Percentiles rank a stretch among this genome's conserved stretches.
Conservation (phyloP, 345 rosid genomes). For the Gossypium thurberi region DNA sequence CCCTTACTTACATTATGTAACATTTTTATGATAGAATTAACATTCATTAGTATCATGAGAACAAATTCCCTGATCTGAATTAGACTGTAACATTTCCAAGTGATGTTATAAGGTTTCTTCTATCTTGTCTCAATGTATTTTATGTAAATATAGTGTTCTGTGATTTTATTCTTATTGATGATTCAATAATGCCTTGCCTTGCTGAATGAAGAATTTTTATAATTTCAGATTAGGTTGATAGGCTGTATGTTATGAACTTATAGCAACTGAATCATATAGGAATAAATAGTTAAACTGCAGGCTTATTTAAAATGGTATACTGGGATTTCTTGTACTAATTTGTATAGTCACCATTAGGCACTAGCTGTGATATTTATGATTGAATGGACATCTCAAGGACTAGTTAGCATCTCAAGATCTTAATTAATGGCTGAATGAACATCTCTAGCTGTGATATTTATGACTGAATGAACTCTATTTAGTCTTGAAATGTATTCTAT, state of each 20-base stretch:
- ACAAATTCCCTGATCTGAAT: neutral
- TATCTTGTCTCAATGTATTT: neutral
- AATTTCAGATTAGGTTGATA: neutral
- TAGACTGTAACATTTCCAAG: neutral
- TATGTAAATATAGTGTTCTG: neutral
- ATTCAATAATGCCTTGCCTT: neutral
- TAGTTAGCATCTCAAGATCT: too few relatives aligned
- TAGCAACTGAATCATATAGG: neutral
- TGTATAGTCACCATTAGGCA: neutral
- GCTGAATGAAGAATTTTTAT: neutral
- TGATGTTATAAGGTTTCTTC: neutral
- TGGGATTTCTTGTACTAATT: neutral
- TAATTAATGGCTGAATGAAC: too few relatives aligned
- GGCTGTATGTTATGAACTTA: neutral
- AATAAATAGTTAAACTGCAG: neutral
- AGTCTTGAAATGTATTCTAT: neutral
- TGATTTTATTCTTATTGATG: neutral
- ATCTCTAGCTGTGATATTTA: neutral
- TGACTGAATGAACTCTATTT: neutral
- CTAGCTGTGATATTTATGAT: neutral
- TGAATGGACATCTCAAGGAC: neutral
- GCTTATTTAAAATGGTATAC: neutral
- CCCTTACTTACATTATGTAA: slow-evolving; percentile 7
- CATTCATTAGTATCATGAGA: slow-evolving; percentile 5
- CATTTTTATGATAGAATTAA: neutral